Base-by-base conservation (phyloP, 2,329 filamentous ascomycete species). In the Pestalotiopsis fici region DNA sequence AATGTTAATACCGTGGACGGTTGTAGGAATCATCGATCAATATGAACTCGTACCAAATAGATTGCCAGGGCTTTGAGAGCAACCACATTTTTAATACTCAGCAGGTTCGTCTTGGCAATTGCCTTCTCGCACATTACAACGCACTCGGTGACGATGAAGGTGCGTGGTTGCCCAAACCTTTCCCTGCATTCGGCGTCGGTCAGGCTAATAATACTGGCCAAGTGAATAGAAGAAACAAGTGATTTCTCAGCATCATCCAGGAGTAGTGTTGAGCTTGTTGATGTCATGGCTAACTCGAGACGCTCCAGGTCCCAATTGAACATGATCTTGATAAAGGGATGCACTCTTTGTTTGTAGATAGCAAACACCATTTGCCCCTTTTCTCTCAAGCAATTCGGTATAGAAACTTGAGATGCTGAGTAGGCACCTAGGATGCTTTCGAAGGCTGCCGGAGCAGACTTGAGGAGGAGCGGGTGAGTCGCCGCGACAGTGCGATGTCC, bases 41-140 rank as follows among this genome's bases (percentile, higher is more conserved):
- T 23, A 3, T 7, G 12, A 50, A 7, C 7, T 9, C 56, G 21
- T 55, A 66, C 64, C 15, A 66, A 37, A 4, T 66, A 66, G 6
- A 66, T n/a, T n/a, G 59, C 47, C 25, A 66, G 28, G 21, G 64
- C 64, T 37, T 66, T 59, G 3, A 66, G 56, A 6, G 64, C 59
- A 25, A 66, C 21, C 11, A 18, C 59, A 18, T 61, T 31, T 5
- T 59, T 66, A 5, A 59, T 66, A 4, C 37, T 43, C n/a, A 59
- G 9, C 13, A 60, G 28, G 27, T 66, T 57, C 6, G 65, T 57
- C 4, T n/a, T 31, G 3, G 56, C 23, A n/a, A 66, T n/a, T 23
- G 59, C 59, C 21, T 21, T 43, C 35, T 66, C 65, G 3, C 15
- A 54, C 1, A 18, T 9, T 4, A 23, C 25, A 47, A 56, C 59